A percentile compares a stretch with the other conserved stretches of the same genome.
Conservation (phyloP, 768 basidiomycete species). For the Boletus sensibilis region DNA sequence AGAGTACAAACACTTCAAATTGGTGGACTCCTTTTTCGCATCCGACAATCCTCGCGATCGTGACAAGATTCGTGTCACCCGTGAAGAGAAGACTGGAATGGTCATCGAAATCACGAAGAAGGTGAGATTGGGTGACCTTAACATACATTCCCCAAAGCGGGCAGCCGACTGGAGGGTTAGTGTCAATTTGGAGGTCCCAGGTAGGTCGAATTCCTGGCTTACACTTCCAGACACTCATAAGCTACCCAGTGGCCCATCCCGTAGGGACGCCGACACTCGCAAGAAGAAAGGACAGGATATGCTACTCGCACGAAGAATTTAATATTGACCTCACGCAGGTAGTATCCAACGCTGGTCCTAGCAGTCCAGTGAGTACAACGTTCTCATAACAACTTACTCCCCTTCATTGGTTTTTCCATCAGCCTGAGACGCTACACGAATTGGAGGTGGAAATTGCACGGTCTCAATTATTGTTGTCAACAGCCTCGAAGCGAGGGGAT, state of each 20-base stretch:
- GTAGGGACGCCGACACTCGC: conserved; percentile 58
- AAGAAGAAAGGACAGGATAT: conserved; percentile 85
- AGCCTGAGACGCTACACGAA: conserved; percentile 75
- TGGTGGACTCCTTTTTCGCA: conserved; percentile 78
- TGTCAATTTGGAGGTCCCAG: conserved; percentile 86
- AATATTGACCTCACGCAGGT: conserved; percentile 94
- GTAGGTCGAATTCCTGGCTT: conserved; percentile 43
- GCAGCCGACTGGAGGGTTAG: conserved; percentile 90
- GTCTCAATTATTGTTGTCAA: conserved; percentile 64
- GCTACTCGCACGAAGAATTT: conserved; percentile 93
- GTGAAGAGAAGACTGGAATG: conserved; percentile 66
- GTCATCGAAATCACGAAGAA: conserved; percentile 76
- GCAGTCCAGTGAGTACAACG: conserved; percentile 46
- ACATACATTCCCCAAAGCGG: conserved; percentile 81
- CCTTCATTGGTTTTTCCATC: conserved; percentile 3
- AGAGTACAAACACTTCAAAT: conserved; percentile 71
- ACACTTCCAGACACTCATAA: background rate
- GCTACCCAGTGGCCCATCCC: conserved; percentile 61
- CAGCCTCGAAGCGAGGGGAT: conserved; percentile 68
- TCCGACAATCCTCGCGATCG: conserved; percentile 37
- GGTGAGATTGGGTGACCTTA: conserved; percentile 80
- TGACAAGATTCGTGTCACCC: conserved; percentile 79
- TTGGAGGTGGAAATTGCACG: conserved; percentile 87
- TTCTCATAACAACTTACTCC: background rate
- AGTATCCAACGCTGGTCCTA: conserved; percentile 49